Evolutionary conservation across 352 stramenopile species (phyloP), one percentile per base, ranked within the genome.

Genomic region (Phytopythium oedochilum): DNA sequence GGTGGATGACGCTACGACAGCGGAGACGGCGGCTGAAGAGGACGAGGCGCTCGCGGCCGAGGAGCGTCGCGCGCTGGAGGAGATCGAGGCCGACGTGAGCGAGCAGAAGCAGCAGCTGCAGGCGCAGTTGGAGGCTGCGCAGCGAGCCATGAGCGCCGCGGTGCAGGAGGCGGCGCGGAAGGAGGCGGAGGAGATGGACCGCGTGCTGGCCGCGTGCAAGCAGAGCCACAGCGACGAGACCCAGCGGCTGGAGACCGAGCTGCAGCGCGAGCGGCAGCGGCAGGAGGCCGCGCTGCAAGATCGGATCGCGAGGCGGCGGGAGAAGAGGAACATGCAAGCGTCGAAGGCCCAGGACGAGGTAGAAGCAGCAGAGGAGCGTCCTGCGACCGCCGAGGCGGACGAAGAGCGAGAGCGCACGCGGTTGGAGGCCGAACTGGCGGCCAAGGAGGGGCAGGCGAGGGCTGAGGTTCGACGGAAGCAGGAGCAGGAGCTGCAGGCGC

Each of bases 251-350:
- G 47, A 77, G 42, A 29, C 48, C 5, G 43, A 55, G n/a, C 46
- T 81, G 5, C 63, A 66, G 35, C 45, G 57, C 15, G 73, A 82
- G 55, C 64, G 65, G 14, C 67, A 76, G 52, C 64, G 74, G 31
- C 73, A 89, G 65, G 75, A 89, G 47, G 66, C 64, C 20, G 63
- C 66, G 2, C 44, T 86, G 12, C 64, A 86, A 12, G 75, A 89
- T 34, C 66, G 78, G 0, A 83, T 89, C 18, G 73, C 74, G 12
- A 64, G 68, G 31, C 63, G 68, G n/a, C 84, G 83, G 38, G 60
- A 73, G 55, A 76, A 82, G 52, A 59, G 61, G 14, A 44, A 50
- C 4, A 51, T 62, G 28, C 15, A 57, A 39, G 31, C 58, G 25
- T 43, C 54, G 22, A 39, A 57, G 52, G 46, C 48, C 43, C 20